Conservation (phyloP, 176 grass and related monocot species). For the Ananas comosus region DNA sequence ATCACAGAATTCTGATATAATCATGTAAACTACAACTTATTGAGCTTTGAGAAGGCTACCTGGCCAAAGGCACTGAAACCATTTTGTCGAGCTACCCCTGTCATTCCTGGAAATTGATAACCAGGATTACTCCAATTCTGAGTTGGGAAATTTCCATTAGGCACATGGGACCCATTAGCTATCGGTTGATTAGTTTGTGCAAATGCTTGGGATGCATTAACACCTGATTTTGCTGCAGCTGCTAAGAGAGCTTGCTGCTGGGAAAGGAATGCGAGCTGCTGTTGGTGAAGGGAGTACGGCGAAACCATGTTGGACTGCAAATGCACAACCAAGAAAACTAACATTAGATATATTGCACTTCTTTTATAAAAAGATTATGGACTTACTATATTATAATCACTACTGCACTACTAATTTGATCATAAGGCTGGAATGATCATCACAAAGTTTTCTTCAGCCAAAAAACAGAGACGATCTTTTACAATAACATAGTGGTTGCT, state of each 20-base stretch:
- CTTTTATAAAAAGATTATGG: neutral
- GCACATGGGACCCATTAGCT: slow-evolving; percentile 30
- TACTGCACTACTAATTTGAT: neutral
- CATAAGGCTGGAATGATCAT: neutral
- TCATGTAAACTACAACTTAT: neutral
- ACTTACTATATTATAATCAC: neutral
- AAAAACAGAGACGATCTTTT: neutral
- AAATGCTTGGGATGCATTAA: slow-evolving; percentile 28
- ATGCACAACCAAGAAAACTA: slow-evolving; percentile 9
- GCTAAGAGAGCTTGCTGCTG: slow-evolving; percentile 93
- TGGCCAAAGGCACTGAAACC: slow-evolving; percentile 28
- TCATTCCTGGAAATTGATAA: slow-evolving; percentile 49
- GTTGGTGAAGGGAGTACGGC: slow-evolving; percentile 76
- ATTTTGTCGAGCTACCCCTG: slow-evolving; percentile 37
- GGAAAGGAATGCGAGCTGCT: slow-evolving; percentile 76
- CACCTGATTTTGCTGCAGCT: slow-evolving; percentile 76
- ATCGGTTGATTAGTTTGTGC: slow-evolving; percentile 37
- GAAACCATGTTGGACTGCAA: slow-evolving; percentile 89
- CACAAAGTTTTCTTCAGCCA: neutral
- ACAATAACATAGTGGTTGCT: neutral
- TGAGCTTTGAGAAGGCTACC: slow-evolving; percentile 11
- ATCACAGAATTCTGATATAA: neutral
- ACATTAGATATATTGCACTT: neutral
- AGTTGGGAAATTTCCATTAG: slow-evolving; percentile 30
- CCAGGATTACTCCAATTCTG: slow-evolving; percentile 57